Evolutionary conservation across 495 filamentous ascomycete genomes (phyloP).

Genomic region (Podospora comata): DNA sequence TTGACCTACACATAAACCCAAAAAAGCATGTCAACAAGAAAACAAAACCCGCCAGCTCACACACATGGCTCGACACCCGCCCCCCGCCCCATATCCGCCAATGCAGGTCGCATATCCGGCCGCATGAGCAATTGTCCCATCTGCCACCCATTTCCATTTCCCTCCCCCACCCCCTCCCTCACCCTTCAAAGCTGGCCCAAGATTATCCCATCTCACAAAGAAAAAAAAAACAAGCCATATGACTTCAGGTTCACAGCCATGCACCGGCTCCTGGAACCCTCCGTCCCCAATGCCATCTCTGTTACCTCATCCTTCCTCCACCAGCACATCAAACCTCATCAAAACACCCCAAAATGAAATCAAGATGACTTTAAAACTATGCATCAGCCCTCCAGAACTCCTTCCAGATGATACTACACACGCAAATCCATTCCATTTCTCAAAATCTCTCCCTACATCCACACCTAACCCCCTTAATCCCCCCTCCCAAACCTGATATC

Average conservation of each 20-base stretch:
- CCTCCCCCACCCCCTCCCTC: background rate
- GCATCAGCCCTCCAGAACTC: conserved; percentile 16
- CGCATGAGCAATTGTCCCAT: conserved; percentile 27
- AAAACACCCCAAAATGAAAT: background rate
- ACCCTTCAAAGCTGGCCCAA: background rate
- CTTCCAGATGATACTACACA: no score
- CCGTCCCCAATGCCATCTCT: no score
- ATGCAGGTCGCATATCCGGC: conserved; percentile 26
- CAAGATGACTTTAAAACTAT: conserved; percentile 24
- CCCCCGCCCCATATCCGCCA: background rate
- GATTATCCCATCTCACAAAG: no score
- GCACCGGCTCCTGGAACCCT: no score
- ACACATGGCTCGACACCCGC: background rate
- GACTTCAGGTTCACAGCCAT: no score
- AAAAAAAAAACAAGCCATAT: no score
- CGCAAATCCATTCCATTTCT: no score
- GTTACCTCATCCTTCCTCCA: no score
- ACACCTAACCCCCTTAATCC: conserved; percentile 15
- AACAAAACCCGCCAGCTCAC: background rate
- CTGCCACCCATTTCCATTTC: conserved; percentile 11
- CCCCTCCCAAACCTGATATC: conserved; percentile 68
- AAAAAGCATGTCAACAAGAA: background rate
- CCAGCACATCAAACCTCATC: background rate
- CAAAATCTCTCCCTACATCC: no score
- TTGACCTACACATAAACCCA: conserved; percentile 5